Percentiles rank a stretch among this genome's conserved stretches.
phyloP scores from a whole-genome alignment of 768 basidiomycete species.

The Suillus decipiens region DNA sequence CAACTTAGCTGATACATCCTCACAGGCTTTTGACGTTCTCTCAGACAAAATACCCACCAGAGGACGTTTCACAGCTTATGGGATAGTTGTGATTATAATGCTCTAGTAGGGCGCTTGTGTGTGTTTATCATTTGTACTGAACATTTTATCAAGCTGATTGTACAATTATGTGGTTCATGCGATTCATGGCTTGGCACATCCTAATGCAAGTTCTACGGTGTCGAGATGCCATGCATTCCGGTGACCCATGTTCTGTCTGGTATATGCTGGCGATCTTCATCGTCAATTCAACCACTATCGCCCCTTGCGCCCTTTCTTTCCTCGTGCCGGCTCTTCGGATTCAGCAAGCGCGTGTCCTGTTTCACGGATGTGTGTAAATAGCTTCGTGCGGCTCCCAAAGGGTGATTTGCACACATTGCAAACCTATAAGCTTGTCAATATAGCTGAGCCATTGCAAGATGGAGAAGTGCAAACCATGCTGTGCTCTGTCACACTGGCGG shows the following conservation, averaged over 20 bases:
- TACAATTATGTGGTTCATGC: neutral
- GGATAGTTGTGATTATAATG: conserved; percentile 46
- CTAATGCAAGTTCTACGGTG: neutral
- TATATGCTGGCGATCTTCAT: neutral
- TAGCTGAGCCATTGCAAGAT: conserved; percentile 5
- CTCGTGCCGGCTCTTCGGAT: conserved; percentile 27
- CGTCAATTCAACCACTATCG: neutral
- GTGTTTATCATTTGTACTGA: conserved; percentile 12
- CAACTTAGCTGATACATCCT: conserved; percentile 14
- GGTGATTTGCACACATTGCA: conserved; percentile 70
- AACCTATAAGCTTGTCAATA: conserved; percentile 28
- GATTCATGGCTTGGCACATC: neutral
- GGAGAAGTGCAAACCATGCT: conserved; percentile 14
- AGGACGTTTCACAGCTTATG: conserved; percentile 91
- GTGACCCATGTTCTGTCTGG: neutral
- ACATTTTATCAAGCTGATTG: conserved; percentile 11
- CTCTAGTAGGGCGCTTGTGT: conserved; percentile 3
- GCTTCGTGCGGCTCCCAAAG: conserved; percentile 70
- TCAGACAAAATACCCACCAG: conserved; percentile 94
- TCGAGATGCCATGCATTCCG: neutral
- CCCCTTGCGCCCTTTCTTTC: conserved; percentile 36
- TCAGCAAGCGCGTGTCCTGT: conserved; percentile 68
- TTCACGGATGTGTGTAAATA: conserved; percentile 73
- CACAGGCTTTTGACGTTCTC: conserved; percentile 88
- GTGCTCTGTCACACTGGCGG: conserved; percentile 14